phyloP scores from a whole-genome alignment of 2,329 filamentous ascomycete genomes.

The Ceratocystis colombiana region DNA sequence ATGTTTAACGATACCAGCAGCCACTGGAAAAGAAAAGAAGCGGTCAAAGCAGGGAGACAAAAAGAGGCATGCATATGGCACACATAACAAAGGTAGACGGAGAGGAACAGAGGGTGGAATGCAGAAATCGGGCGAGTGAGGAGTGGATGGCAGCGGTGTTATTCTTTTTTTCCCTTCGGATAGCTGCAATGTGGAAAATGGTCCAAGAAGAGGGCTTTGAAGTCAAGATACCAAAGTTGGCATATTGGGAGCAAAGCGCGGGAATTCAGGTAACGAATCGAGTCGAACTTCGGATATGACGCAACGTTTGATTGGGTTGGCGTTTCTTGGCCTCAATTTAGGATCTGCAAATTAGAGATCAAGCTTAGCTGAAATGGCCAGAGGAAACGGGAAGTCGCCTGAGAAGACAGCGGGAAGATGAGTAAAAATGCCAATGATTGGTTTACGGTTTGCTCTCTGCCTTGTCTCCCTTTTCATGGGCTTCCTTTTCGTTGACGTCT shows the following conservation, averaged over 20 bases:
- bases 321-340: background rate
- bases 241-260: background rate
- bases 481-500: slow-evolving; percentile 1
- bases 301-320: background rate
- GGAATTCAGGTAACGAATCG: background rate
- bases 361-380: background rate
- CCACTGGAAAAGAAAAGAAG: slow-evolving; percentile 18
- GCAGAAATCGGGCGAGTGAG: background rate
- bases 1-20: slow-evolving; percentile 4
- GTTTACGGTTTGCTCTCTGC: background rate
- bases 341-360: background rate
- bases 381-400: background rate
- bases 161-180: background rate
- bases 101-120: background rate
- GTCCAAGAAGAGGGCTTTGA: background rate
- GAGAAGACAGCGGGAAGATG: background rate
- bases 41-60: background rate
- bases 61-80: background rate
- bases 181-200: background rate
- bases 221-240: background rate
- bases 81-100: background rate
- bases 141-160: background rate
- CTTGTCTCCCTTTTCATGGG: background rate
- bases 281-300: background rate
- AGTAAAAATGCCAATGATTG: background rate